A percentile compares a stretch with the other conserved stretches of the same genome.
Evolutionary conservation across 208 protist genomes (phyloP).

Genomic region (Spongospora subterranea): DNA sequence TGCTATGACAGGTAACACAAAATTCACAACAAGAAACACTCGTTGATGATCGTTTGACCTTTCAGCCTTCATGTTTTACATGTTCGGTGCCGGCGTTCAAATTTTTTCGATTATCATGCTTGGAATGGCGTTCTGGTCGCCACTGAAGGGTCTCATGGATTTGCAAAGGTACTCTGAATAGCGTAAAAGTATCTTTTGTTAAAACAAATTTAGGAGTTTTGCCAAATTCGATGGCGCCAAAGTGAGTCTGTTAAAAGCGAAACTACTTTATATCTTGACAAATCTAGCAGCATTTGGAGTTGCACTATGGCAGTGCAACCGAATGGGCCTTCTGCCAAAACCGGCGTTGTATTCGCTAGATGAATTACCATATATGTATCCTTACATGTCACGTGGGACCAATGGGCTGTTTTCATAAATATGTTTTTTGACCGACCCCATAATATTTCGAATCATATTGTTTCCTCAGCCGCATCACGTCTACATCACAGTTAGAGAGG

Average conservation of each 20-base stretch:
- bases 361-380: not conserved
- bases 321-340: constrained; percentile 13
- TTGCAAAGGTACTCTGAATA: not conserved
- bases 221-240: constrained; percentile 23
- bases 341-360: not conserved
- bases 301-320: constrained; percentile 47
- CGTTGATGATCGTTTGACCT: too few relatives aligned
- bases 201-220: not conserved
- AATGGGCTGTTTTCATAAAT: not conserved
- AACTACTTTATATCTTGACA: constrained; percentile 12
- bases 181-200: not conserved
- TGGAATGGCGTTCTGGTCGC: constrained; percentile 28
- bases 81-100: constrained; percentile 14
- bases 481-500: not conserved
- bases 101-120: constrained; percentile 46
- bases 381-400: not conserved
- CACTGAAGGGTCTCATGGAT: constrained; percentile 8
- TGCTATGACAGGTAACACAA: constrained; percentile 6
- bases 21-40: not conserved
- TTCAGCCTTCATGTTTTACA: constrained; percentile 51
- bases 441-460: not conserved
- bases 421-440: not conserved
- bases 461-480: not conserved
- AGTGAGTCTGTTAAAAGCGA: not conserved
- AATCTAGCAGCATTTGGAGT: not conserved